Percentiles rank a stretch among this genome's conserved stretches.
Evolutionary conservation across 116 monocot genomes (phyloP).

Genomic region (Dioscorea cayenensis): DNA sequence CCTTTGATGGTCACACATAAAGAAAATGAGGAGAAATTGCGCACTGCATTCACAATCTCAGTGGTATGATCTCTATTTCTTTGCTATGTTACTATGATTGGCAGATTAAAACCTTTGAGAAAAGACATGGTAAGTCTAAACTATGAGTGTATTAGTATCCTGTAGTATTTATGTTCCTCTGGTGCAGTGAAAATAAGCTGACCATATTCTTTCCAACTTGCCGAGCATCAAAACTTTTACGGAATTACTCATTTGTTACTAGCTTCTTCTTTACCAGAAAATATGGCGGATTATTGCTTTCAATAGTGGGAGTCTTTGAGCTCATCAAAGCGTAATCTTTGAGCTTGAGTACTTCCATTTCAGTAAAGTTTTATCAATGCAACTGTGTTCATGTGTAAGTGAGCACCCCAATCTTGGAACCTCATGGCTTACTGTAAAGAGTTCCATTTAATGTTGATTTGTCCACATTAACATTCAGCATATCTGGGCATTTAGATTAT

Average conservation of each 20-base stretch:
- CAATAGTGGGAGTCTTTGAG: not conserved
- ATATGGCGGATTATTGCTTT: not conserved
- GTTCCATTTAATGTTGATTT: not conserved
- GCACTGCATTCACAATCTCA: slow-evolving; percentile 88
- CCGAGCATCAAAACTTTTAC: not conserved
- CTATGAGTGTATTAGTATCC: too few relatives aligned
- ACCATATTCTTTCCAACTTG: not conserved
- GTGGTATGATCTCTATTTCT: slow-evolving; percentile 50
- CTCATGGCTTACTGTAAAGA: not conserved
- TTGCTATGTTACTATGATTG: not conserved
- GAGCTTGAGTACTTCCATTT: too few relatives aligned
- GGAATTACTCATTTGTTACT: not conserved
- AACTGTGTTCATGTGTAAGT: too few relatives aligned
- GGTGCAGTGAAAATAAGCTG: not conserved
- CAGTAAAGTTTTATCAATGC: too few relatives aligned
- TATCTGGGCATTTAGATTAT: not conserved
- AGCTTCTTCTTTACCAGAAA: not conserved
- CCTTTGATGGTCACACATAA: slow-evolving; percentile 82
- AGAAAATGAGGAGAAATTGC: slow-evolving; percentile 94
- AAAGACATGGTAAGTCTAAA: too few relatives aligned
- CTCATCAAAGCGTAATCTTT: not conserved
- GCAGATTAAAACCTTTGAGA: too few relatives aligned
- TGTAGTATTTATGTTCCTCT: too few relatives aligned
- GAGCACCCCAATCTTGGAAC: not conserved
- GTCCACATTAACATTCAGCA: not conserved